Percentiles rank a stretch among this genome's conserved stretches.
Conservation (phyloP, 257 asterid genomes). For the Scutellaria minor region DNA sequence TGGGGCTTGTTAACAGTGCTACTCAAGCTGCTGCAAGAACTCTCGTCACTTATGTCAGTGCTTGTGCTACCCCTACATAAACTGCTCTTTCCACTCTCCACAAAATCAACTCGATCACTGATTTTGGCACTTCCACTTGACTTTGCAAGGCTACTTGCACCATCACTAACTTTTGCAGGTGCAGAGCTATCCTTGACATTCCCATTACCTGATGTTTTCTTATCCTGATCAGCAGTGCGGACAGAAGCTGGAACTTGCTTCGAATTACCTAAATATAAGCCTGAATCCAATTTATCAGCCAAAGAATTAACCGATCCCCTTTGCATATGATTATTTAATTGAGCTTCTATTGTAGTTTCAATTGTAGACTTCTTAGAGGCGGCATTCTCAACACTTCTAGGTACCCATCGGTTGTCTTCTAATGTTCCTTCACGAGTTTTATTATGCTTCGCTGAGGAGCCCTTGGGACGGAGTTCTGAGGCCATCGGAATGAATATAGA, state of each 20-base stretch:
- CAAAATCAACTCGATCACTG: constrained; percentile 62
- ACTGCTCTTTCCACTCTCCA: constrained; percentile 80
- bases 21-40: constrained; percentile 70
- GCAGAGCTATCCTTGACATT: too few species aligned
- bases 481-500: constrained; percentile 46
- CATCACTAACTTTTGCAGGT: constrained; percentile 44
- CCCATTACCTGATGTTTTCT: constrained; percentile 19
- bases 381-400: constrained; percentile 35
- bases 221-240: constrained; percentile 21
- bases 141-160: constrained; percentile 32
- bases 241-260: constrained; percentile 37
- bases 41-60: constrained; percentile 71
- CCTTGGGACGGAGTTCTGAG: constrained; percentile 43
- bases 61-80: constrained; percentile 79
- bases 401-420: constrained; percentile 38
- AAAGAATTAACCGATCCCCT: constrained; percentile 41
- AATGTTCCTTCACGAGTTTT: constrained; percentile 36
- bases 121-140: constrained; percentile 53
- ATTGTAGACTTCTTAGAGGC: constrained; percentile 37
- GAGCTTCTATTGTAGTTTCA: constrained; percentile 33
- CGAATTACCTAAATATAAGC: constrained; percentile 47
- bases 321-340: constrained; percentile 14
- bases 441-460: constrained; percentile 43
- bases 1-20: constrained; percentile 66
- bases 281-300: constrained; percentile 49